Evolutionary conservation across 805 yeast genomes (phyloP), one percentile per base, ranked within the genome.

Genomic region (Candida mattraensis): DNA sequence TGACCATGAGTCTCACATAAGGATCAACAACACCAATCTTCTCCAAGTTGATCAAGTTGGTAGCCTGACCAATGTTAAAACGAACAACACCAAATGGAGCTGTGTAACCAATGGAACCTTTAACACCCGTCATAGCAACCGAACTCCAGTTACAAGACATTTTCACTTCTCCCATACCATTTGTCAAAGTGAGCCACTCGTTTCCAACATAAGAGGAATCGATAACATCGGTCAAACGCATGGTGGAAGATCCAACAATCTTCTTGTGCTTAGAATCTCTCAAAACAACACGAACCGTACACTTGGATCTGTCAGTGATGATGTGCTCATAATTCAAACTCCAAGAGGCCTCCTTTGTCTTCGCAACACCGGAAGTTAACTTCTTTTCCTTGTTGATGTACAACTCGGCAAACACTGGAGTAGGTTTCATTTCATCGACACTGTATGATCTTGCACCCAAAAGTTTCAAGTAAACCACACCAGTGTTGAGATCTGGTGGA

Each of bases 1-100:
- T 89, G 30, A 87, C 73, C 54, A 87, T 63, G 11, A 91, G 67
- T 53, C 95, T 78, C 6, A 80, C 78, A 56, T 91, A 93, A 28
- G 99, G 99, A 62, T 93, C 98, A 56, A 88, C 78, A 51, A 80
- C 86, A 42, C 98, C 98, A 41, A 93, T 71, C 37, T 77, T 83
- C 60, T 91, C 97, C 62, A 89, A 71, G 61, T 93, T 91, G 41
- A 83, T 75, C 53, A 93, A 73, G 42, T 78, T 83, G 38, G 72
- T 75, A 27, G 94, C 97, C 42, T 72, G 74, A 47, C 74, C 76
- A 42, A 93, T 61, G 40, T 74, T 69, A 18, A 93, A 69, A 54
- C 97, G 79, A 5, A 89, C 72, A 21, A 84, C 91, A 57, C 99
- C 99, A 56, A 91, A 82, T 32, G 99, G 99, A 39, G 87, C 87